phyloP scores from a whole-genome alignment of 306 rosid species.

The Inga oerstediana region DNA sequence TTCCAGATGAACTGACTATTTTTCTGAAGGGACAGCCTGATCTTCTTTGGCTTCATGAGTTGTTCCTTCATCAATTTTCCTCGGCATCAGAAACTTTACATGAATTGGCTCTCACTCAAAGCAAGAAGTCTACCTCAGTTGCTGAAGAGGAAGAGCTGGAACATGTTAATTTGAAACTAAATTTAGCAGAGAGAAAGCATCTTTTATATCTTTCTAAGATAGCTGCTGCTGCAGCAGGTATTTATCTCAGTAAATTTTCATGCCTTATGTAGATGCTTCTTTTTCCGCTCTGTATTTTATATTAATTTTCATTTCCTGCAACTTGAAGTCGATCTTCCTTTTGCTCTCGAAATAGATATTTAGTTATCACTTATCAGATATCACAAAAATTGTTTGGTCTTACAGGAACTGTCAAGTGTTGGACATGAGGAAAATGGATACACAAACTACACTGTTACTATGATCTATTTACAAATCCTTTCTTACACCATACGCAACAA shows the following conservation, averaged over 20 bases:
- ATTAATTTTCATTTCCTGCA: slow-evolving; percentile 2
- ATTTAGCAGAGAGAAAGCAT: slow-evolving; percentile 76
- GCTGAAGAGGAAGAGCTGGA: slow-evolving; percentile 57
- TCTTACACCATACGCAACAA: neutral
- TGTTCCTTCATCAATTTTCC: slow-evolving; percentile 83
- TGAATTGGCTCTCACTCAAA: slow-evolving; percentile 73
- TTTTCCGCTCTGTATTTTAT: too few relatives aligned
- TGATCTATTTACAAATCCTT: neutral
- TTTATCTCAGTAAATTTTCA: slow-evolving; percentile 3
- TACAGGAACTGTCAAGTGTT: slow-evolving; percentile 2
- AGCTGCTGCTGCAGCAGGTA: slow-evolving; percentile 94
- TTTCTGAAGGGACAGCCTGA: slow-evolving; percentile 81
- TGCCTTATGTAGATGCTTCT: slow-evolving; percentile 17
- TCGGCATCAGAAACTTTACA: slow-evolving; percentile 93
- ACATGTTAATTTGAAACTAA: slow-evolving; percentile 39
- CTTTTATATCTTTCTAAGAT: slow-evolving; percentile 87
- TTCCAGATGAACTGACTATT: slow-evolving; percentile 76
- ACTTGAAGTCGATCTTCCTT: slow-evolving; percentile 16
- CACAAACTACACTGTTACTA: neutral
- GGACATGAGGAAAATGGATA: neutral
- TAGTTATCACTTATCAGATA: slow-evolving; percentile 26
- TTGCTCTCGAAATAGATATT: slow-evolving; percentile 15
- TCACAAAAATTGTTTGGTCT: slow-evolving; percentile 2
- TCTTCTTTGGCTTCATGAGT: slow-evolving; percentile 95
- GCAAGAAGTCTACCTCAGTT: slow-evolving; percentile 41